phyloP scores from a whole-genome alignment of 2,329 filamentous ascomycete species.

The Teratosphaeria gauchensis region DNA sequence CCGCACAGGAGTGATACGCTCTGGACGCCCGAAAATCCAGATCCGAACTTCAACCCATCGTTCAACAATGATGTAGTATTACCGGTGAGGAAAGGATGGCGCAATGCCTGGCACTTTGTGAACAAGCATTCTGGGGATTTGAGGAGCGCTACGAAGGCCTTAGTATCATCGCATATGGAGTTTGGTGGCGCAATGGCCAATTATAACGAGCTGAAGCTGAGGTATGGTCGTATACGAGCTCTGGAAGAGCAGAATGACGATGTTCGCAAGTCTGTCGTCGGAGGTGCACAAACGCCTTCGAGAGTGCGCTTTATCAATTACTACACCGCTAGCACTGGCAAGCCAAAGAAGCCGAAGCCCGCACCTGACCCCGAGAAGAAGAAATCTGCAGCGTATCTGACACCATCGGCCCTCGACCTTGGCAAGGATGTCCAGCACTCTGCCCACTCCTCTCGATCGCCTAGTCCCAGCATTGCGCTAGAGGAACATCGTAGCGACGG shows the following conservation, averaged over 20 bases:
- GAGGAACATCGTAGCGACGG: not conserved
- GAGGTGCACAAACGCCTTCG: slow-evolving; percentile 23
- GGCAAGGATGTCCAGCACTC: not conserved
- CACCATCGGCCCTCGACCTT: not conserved
- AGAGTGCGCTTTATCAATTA: slow-evolving; percentile 79
- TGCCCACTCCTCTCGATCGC: not conserved
- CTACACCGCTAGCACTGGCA: slow-evolving; percentile 75
- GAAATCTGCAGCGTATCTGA: slow-evolving; percentile 2
- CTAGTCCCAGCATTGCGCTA: not conserved
- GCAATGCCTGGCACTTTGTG: slow-evolving; percentile 62
- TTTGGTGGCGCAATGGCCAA: slow-evolving; percentile 76
- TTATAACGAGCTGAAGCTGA: slow-evolving; percentile 55
- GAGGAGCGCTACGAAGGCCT: slow-evolving; percentile 58
- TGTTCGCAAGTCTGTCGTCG: slow-evolving; percentile 25
- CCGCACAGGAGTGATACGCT: slow-evolving; percentile 15
- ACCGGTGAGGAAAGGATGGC: slow-evolving; percentile 59
- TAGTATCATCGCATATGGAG: slow-evolving; percentile 71
- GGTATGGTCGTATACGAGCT: slow-evolving; percentile 60
- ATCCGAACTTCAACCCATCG: slow-evolving; percentile 63
- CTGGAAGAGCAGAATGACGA: slow-evolving; percentile 61
- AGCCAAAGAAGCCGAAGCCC: slow-evolving; percentile 46
- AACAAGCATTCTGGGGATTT: slow-evolving; percentile 71
- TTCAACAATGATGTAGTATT: slow-evolving; percentile 67
- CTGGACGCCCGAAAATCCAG: slow-evolving; percentile 18
- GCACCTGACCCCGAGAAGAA: not conserved